A percentile compares a stretch with the other conserved stretches of the same genome.
phyloP scores from a whole-genome alignment of 2,329 filamentous ascomycete species.

The Colletotrichum shisoi region DNA sequence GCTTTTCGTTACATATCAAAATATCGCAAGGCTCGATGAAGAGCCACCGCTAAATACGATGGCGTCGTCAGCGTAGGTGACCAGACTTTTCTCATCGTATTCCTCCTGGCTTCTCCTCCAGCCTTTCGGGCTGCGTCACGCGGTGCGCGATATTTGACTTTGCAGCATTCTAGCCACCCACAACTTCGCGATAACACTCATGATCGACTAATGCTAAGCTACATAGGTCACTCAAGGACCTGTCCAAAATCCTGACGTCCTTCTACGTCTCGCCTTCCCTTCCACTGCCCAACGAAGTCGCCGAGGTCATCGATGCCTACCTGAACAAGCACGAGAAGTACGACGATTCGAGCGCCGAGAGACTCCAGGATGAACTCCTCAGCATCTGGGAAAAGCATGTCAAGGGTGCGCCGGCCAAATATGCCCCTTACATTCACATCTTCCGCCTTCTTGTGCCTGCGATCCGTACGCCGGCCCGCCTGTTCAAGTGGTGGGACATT shows the following conservation, averaged over 20 bases:
- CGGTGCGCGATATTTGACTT: constrained; percentile 33
- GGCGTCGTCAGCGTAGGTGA: constrained; percentile 45
- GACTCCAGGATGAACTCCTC: constrained; percentile 76
- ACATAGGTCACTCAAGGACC: constrained; percentile 65
- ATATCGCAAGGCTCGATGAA: constrained; percentile 36
- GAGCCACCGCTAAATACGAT: constrained; percentile 39
- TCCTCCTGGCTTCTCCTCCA: background rate
- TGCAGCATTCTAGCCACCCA: constrained; percentile 6
- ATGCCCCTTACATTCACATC: constrained; percentile 73
- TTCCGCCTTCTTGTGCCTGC: constrained; percentile 70
- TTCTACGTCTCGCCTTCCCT: constrained; percentile 58
- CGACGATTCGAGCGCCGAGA: constrained; percentile 74
- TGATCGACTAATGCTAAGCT: constrained; percentile 13
- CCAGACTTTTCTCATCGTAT: constrained; percentile 14
- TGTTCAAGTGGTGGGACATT: constrained; percentile 76
- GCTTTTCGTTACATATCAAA: constrained; percentile 20
- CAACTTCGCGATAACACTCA: constrained; percentile 13
- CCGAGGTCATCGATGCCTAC: constrained; percentile 70
- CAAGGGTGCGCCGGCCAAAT: constrained; percentile 61
- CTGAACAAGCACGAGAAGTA: constrained; percentile 71
- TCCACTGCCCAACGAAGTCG: constrained; percentile 72
- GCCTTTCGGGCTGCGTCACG: constrained; percentile 13
- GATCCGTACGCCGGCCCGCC: constrained; percentile 67
- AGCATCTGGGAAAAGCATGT: constrained; percentile 72
- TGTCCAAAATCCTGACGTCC: constrained; percentile 64